Base-by-base conservation (phyloP, 495 filamentous ascomycete species). In the Penicillium paxilli region DNA sequence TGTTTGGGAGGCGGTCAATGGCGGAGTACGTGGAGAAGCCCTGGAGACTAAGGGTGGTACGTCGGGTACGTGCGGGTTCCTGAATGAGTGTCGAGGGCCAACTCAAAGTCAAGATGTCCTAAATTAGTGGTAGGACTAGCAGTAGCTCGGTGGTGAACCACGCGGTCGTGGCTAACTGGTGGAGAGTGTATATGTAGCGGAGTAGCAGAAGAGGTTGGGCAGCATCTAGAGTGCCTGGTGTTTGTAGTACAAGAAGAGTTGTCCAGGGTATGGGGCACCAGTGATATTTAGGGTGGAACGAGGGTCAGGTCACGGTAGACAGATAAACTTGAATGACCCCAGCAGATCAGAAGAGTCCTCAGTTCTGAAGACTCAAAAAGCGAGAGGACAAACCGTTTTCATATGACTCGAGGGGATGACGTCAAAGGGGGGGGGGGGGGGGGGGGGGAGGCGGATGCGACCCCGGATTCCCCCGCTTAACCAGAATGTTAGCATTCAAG, bases 141-240 rank as follows among this genome's bases (percentile, higher is more conserved):
- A 14, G 30, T 32, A 14, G 11, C 11, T 32, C 0, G 30, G 4
- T 38, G 35, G 35, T 16, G n/a, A 38, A 52, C 64, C 64, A 67
- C 48, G 62, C 58, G 57, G 30, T 28, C 52, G 40, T 22, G 49
- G 47, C 48, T 58, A 59, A 64, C 53, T 67, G 61, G 64, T 11
- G 23, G 23, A 19, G 23, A 19, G 17, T 33, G n/a, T n/a, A n/a
- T n/a, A n/a, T n/a, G 41, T n/a, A 30, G n/a, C 16, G 7, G 19
- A 12, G 12, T n/a, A 23, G n/a, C n/a, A 12, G 52, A 20, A 17
- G 24, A 33, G 16, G 33, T 54, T 49, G 52, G 52, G 52, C 52
- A 54, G 45, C 52, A 42, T 54, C 33, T 6, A 5, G 35, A 38
- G 35, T 16, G n/a, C 35, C 8, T n/a, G 5, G 35, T 38, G 17